Conservation (phyloP, 345 rosid species). For the Hypericum perforatum region DNA sequence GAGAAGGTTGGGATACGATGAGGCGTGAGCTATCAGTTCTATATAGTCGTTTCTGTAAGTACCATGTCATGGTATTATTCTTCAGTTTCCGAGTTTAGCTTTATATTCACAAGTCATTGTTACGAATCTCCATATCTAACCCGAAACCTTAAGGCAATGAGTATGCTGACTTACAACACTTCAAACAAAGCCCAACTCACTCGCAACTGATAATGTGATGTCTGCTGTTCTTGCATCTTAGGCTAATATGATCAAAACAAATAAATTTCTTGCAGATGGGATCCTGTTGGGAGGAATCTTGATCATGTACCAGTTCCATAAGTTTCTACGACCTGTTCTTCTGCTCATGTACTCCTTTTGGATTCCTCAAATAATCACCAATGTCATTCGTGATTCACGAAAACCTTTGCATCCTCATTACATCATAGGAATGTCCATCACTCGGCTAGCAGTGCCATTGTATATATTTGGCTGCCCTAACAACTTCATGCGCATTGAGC, state of each 20-base stretch:
- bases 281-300: constrained; percentile 95
- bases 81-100: not conserved
- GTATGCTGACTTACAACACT: too few relatives aligned
- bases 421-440: constrained; percentile 77
- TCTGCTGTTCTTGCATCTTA: not conserved
- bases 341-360: constrained; percentile 85
- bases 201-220: not conserved
- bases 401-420: constrained; percentile 93
- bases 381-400: constrained; percentile 81
- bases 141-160: too few relatives aligned
- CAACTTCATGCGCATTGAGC: constrained; percentile 88
- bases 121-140: too few relatives aligned
- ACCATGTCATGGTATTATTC: constrained; percentile 4
- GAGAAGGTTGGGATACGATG: constrained; percentile 98
- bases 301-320: constrained; percentile 88
- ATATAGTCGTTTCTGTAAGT: constrained; percentile 98
- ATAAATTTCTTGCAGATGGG: constrained; percentile 58
- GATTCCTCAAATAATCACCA: constrained; percentile 87
- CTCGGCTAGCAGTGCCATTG: constrained; percentile 79
- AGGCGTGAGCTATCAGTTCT: constrained; percentile 90
- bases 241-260: constrained; percentile 7
- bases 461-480: constrained; percentile 90
- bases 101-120: too few relatives aligned
- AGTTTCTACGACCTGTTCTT: constrained; percentile 63
- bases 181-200: too few relatives aligned